A percentile compares a stretch with the other conserved stretches of the same genome.
Conservation (phyloP, 2,329 filamentous ascomycete genomes). For the Aspergillus luchuensis region DNA sequence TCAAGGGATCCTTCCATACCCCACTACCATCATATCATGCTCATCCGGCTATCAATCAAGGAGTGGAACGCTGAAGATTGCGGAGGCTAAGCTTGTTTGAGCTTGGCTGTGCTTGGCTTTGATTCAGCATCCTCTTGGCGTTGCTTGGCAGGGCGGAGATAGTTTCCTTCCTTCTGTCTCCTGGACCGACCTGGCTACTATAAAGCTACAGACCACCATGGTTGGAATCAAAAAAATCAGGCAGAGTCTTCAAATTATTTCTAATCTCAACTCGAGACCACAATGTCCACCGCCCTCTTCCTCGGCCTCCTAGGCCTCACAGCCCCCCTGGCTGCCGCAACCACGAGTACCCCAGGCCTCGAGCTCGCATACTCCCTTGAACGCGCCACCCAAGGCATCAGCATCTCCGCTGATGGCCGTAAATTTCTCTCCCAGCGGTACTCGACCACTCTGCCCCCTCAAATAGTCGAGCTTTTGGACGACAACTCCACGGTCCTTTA, state of each 20-base stretch:
- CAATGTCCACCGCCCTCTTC: neutral
- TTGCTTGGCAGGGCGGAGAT: neutral
- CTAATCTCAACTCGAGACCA: neutral
- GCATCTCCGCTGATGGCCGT: neutral
- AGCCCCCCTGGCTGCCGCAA: neutral
- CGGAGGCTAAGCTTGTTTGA: neutral
- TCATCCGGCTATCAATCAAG: neutral
- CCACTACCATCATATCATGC: neutral
- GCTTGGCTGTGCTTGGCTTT: neutral
- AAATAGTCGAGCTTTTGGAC: neutral
- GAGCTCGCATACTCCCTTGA: neutral
- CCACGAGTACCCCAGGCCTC: neutral
- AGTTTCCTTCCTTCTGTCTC: neutral
- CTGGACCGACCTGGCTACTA: neutral
- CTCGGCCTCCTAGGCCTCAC: neutral
- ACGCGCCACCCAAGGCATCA: conserved; percentile 3
- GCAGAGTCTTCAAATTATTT: neutral
- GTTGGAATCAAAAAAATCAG: neutral
- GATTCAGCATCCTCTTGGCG: neutral
- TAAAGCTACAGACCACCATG: neutral
- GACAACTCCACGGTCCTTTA: neutral
- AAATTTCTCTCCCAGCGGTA: neutral
- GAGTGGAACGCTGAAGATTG: neutral
- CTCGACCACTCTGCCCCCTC: neutral
- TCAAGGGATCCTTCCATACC: neutral